Base-by-base conservation (phyloP, 257 asterid genomes). In the Oldenlandia corymbosa region DNA sequence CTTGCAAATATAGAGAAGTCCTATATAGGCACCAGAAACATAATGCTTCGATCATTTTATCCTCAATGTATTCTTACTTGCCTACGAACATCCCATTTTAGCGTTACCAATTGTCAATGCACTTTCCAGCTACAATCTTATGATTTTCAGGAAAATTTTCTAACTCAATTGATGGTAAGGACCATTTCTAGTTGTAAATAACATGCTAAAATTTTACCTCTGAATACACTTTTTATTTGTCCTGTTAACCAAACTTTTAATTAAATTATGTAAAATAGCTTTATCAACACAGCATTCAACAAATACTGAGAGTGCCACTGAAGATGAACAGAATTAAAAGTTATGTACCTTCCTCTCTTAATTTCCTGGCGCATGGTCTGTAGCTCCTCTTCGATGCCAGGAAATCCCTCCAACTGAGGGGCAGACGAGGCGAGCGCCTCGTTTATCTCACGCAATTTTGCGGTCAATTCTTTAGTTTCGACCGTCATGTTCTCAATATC, bases 321-420 rank as follows among this genome's bases (percentile, higher is more conserved):
- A 20, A n/a, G 18, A n/a, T 17, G 26, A 1, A 56, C 24, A 21
- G 4, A 9, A 10, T 62, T 0, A 0, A 58, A 23, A 23, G 16
- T 59, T 50, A 55, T 24, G 49, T 76, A 90, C 97, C 97, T 91
- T 85, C 97, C 97, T 74, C 76, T 75, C 47, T 80, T 79, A 27
- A 88, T 71, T 64, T 85, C 95, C 68, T 70, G 74, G n/a, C 70
- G 82, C 84, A 78, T 31, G 9, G 61, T 31, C 58, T 78, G 90
- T 62, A 82, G 75, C 58, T 87, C 95, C 12, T 73, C 76, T 71
- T 77, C 78, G 51, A 92, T 66, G 2, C 41, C 74, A 5, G 83
- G 68, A 59, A 87, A 53, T 37, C 68, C 75, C 73, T 76, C 75
- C 76, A 78, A 66, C 59, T 79, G 81, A 26, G 76, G 54, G 46